phyloP scores from a whole-genome alignment of 2,329 filamentous ascomycete species.

The Colletotrichum spaethianum region DNA sequence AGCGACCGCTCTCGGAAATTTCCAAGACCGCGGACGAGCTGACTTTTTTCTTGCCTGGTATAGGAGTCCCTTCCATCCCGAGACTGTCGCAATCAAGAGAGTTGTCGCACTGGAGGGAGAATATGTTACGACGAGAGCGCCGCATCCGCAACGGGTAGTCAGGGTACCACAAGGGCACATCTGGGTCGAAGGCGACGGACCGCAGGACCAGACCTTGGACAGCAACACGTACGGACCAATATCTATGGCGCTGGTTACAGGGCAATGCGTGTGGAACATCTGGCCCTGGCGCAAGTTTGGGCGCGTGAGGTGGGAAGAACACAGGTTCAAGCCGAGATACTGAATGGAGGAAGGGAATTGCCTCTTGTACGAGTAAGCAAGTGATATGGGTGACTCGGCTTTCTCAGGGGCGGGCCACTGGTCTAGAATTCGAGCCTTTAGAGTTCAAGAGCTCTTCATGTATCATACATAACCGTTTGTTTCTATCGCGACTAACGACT shows the following conservation, averaged over 20 bases:
- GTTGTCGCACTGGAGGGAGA: conserved; percentile 88
- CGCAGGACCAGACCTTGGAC: conserved; percentile 78
- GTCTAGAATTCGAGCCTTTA: not conserved
- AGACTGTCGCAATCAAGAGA: conserved; percentile 82
- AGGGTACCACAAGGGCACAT: conserved; percentile 87
- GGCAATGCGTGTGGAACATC: conserved; percentile 80
- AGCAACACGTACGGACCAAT: conserved; percentile 94
- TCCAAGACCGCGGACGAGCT: conserved; percentile 2
- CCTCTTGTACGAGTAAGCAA: conserved; percentile 12
- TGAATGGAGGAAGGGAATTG: conserved; percentile 46
- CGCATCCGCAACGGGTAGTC: conserved; percentile 69
- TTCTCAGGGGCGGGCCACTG: not conserved
- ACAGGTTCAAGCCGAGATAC: conserved; percentile 51
- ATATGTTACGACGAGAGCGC: conserved; percentile 74
- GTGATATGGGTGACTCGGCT: not conserved
- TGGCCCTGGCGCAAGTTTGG: conserved; percentile 76
- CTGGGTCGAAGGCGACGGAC: conserved; percentile 95
- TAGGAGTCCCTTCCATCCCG: conserved; percentile 80
- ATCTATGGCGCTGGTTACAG: conserved; percentile 80
- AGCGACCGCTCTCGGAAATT: not conserved
- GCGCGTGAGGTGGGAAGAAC: conserved; percentile 70
- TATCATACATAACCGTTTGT: not conserved
- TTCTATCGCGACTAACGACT: not conserved
- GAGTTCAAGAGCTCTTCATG: not conserved
- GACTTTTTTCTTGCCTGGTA: conserved; percentile 3